A percentile compares a stretch with the other conserved stretches of the same genome.
These are phyloP conservation scores for Didymella keratinophila DNA, from an alignment of 2,329 filamentous ascomycete species.

Conservation along the genomic window DNA sequence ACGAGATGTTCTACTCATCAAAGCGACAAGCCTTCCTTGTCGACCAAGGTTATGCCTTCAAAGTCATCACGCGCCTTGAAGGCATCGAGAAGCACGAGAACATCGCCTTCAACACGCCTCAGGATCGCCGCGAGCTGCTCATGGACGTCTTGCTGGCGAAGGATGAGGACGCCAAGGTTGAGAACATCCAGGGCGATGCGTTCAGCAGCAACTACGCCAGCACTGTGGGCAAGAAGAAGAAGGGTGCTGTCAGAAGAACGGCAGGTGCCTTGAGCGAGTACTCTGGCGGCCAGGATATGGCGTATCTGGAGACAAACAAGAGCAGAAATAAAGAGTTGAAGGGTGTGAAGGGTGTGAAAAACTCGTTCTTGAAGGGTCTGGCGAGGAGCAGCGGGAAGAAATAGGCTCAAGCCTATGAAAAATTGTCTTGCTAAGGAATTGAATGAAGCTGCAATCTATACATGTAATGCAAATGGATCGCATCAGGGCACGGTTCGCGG, in stretches of 20 bases:
- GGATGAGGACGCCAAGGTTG: conserved; percentile 73
- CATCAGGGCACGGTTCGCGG: neutral
- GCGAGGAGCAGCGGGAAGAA: conserved; percentile 26
- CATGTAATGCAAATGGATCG: neutral
- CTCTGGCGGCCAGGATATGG: conserved; percentile 94
- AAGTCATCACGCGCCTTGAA: conserved; percentile 94
- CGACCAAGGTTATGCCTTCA: conserved; percentile 98
- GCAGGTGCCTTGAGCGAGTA: conserved; percentile 86
- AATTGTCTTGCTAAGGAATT: neutral
- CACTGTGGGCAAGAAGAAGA: conserved; percentile 60
- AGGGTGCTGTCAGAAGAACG: conserved; percentile 74
- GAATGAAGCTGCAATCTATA: neutral
- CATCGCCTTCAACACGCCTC: conserved; percentile 79
- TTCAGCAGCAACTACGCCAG: conserved; percentile 61
- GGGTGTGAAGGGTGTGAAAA: conserved; percentile 48
- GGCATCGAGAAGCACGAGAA: conserved; percentile 86
- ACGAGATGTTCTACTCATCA: conserved; percentile 97
- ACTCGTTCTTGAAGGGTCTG: conserved; percentile 56
- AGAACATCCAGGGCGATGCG: conserved; percentile 73
- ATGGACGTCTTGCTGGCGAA: conserved; percentile 90
- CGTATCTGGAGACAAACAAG: conserved; percentile 66
- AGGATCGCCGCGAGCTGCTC: conserved; percentile 84
- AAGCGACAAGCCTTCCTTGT: conserved; percentile 97
- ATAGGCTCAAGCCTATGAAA: neutral
- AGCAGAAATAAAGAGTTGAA: conserved; percentile 58